A percentile compares a stretch with the other conserved stretches of the same genome.
Evolutionary conservation across 2,329 filamentous ascomycete species (phyloP).

Genomic region (Colletotrichum limetticola): DNA sequence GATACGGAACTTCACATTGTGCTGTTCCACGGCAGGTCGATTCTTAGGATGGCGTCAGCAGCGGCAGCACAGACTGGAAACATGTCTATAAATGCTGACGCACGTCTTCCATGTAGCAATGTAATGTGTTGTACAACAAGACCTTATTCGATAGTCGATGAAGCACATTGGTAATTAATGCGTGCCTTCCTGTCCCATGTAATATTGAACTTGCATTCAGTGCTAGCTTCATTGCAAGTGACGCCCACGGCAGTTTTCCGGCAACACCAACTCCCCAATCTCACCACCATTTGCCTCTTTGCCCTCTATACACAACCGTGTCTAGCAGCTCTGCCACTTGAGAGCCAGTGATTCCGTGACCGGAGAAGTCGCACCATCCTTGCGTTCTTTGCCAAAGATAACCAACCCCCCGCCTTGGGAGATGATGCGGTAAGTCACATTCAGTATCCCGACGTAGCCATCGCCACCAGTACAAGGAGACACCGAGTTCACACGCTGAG

Average conservation of each 20-base stretch:
- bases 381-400: constrained; percentile 26
- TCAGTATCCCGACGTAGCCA: constrained; percentile 35
- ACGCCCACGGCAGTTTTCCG: not conserved
- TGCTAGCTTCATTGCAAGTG: not conserved
- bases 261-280: not conserved
- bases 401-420: constrained; percentile 17
- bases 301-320: not conserved
- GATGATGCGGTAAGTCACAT: constrained; percentile 35
- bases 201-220: not conserved
- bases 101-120: not conserved
- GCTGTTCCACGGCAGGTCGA: not conserved
- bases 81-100: not conserved
- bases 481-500: constrained; percentile 18
- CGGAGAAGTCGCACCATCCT: constrained; percentile 4
- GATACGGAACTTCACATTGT: not conserved
- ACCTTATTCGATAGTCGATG: not conserved
- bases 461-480: constrained; percentile 29
- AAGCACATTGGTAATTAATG: not conserved
- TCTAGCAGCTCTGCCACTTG: constrained; percentile 25
- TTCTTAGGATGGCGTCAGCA: not conserved
- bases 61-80: not conserved
- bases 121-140: not conserved
- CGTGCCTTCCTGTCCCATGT: not conserved
- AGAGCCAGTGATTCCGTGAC: constrained; percentile 30
- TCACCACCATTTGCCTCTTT: not conserved